Base-by-base conservation (phyloP, 352 stramenopile species). In the Globisporangium rhizosaccharum region DNA sequence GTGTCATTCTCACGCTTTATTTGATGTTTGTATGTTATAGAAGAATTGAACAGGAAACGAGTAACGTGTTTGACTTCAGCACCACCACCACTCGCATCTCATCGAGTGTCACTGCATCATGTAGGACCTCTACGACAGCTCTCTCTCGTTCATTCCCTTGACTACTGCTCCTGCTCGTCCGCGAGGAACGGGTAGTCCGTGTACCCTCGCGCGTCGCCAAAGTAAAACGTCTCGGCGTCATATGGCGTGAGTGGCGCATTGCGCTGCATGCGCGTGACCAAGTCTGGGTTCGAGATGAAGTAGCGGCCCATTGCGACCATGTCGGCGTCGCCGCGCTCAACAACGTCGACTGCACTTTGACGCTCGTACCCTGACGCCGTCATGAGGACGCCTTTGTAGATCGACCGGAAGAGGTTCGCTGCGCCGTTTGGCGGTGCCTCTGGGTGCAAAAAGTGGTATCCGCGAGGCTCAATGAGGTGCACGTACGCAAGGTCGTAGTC, bases 301-400 rank as follows among this genome's bases (percentile, higher is more conserved):
- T 71, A 61, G 42, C 82, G 76, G 9, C 84, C 80, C 54, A 87
- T 85, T 8, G 73, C 79, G 11, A 94, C 79, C 28, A 77, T 61
- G 58, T 92, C 80, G 45, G 74, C 80, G 8, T 71, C 56, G 8
- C 68, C 75, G 23, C 83, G 62, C 18, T 75, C 67, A 20, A 92
- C 65, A 39, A 82, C 77, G 9, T 72, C 66, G 14, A 75, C 67
- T 18, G 73, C 71, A 47, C 59, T 81, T n/a, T 75, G 62, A n/a
- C 69, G 69, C 30, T 76, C 71, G 60, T 83, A 91, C 39, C 81
- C 77, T 2, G 77, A 87, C 10, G 70, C 72, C 7, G 76, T 67
- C 46, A 90, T 75, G 44, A 91, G 61, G 48, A 83, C 67, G 36
- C 82, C 78, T 14, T 77, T 70, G 74, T 90, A 94, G 10, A 71